Base-by-base conservation (phyloP, 1,284 basidiomycete species). In the Taiwanofungus camphoratus region DNA sequence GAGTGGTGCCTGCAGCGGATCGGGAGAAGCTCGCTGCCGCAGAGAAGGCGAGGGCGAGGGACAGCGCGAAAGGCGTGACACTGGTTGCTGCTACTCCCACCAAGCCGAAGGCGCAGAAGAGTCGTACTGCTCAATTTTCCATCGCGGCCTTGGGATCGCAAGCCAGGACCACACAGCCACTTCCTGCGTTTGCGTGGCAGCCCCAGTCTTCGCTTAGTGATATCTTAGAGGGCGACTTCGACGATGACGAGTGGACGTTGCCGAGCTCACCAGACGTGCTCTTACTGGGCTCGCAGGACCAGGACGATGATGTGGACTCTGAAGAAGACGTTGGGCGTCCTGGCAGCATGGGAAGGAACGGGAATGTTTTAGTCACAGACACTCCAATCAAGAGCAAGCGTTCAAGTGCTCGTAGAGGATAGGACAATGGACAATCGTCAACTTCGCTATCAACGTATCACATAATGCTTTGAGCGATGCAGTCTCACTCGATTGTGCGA, bases 41-140 rank as follows among this genome's bases (percentile, higher is more conserved):
- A 34, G 39, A 43, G 29, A 46, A 44, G 31, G 35, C 30, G 23
- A 36, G 21, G 29, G 36, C 23, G 16, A 37, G 33, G 36, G 51
- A 50, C 35, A 15, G 18, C 22, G 29, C 45, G 15, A 46, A 59
- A 27, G 76, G 72, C 3, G 63, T 73, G 5, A 74, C 72, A 5
- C 66, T 83, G 15, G 80, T 82, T 11, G 72, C 70, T 8, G 75
- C 77, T 5, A 83, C 79, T 7, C 80, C 80, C 5, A 65, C 66
- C 21, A 81, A 80, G 53, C 57, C 62, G 20, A 46, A 42, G 40
- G 40, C 24, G 5, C 34, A 27, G 16, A 22, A 36, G 26, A 20
- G 13, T 13, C 26, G 26, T 13, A 13, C 26, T 7, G 11, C 11
- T 9, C 6, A 9, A 7, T 16, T 13, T 9, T 6, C 11, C 31